Evolutionary conservation across 768 basidiomycete species (phyloP), one percentile per base, ranked within the genome.

Genomic region (Galerina sulciceps): DNA sequence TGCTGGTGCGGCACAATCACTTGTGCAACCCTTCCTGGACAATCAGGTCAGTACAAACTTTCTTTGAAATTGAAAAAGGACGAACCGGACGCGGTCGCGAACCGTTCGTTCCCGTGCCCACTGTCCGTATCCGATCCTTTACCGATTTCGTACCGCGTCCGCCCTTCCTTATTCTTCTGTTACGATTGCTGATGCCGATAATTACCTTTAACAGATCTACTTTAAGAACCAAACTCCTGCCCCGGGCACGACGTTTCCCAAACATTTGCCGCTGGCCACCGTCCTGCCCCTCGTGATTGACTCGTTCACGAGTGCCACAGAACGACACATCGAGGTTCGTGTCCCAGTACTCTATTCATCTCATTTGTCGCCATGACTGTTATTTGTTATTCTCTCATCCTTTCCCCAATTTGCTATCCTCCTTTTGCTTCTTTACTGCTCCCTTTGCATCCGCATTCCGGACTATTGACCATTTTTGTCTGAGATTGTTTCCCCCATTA

Each of bases 1-100:
- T 38, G 95, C 96, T 47, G 97, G 97, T 49, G 91, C 96, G 14
- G 96, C 96, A n/a, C 91, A 94, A 71, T 84, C 88, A 47, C 85
- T 99, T 20, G 86, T 99, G 6, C 97, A 99, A 69, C 97, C 97
- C 1, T 97, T 99, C 86, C 78, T 99, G 66, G 97, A 99, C 77
- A 98, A 97, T 75, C 96, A 99, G 86, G 96, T 90, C 69, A 76
- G 90, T 77, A 46, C 43, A 56, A 70, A 55, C 59, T 64, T 55
- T 20, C 47, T 44, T 22, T 47, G 35, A 17, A 48, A 35, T 67
- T 58, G 40, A 63, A 63, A 58, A 57, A 40, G 53, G 43, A 59
- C 65, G 60, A 67, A 69, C 63, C 69, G 59, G 36, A 57, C 53
- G 60, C 60, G 62, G 57, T 58, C 60, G 64, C 60, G 67, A 66